Evolutionary conservation across 2,329 filamentous ascomycete genomes (phyloP), one percentile per base, ranked within the genome.

Genomic region (Trichoderma gracile): DNA sequence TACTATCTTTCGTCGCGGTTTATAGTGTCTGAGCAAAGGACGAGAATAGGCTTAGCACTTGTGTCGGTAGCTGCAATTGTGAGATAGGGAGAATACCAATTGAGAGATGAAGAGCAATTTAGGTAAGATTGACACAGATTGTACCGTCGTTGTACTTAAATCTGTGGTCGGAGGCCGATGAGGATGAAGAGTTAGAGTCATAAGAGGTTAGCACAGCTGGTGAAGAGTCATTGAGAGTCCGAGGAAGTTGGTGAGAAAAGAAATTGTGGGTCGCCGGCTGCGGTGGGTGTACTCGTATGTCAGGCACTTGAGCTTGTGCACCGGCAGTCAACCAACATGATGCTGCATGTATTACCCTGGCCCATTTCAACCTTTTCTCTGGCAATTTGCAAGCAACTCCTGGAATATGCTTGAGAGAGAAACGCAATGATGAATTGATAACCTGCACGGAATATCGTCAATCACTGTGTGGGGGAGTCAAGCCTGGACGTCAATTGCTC

Each of bases 181-280:
- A 21, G 33, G 30, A 40, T 45, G 12, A 17, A 52, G 4, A 5
- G 25, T 10, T 10, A 62, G 59, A 55, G 40, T 62, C 47, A 62
- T 33, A 10, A 58, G 55, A 58, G 25, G 14, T 27, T 55, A 42
- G 19, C 33, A 43, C 15, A 43, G 40, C 43, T 38, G 55, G 7
- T 38, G 49, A 45, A 53, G 58, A 52, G 58, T 61, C 58, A 61
- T 61, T 49, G 58, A 52, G 23, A 25, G 46, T 9, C 58, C 46
- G 47, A 61, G 53, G 58, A 53, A 27, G 38, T 23, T 38, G 47
- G 38, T 19, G 33, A 42, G 19, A 17, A 9, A 40, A 23, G 42
- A 55, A 61, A 61, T 23, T 47, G 52, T 47, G 58, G 58, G 58
- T 43, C 47, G 12, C 21, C 8, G 17, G 21, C 33, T 27, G 21